phyloP scores from a whole-genome alignment of 768 basidiomycete species.

The Agrocybe praecox region DNA sequence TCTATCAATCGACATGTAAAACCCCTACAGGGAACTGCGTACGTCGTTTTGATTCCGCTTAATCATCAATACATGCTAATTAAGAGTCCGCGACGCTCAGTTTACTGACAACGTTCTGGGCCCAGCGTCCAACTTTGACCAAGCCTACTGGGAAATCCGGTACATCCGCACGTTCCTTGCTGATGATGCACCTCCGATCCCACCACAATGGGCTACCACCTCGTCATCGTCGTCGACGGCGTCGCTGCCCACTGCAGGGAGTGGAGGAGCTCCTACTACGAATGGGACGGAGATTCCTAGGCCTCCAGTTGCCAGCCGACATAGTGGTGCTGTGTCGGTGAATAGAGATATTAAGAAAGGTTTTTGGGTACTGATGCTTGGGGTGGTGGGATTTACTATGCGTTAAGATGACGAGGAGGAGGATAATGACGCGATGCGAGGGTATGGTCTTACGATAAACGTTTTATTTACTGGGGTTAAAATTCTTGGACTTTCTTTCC shows the following conservation, averaged over 20 bases:
- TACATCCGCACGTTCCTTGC: conserved; percentile 61
- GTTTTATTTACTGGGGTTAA: too few species aligned
- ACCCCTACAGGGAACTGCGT: conserved; percentile 40
- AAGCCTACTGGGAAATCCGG: conserved; percentile 62
- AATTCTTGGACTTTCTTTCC: too few species aligned
- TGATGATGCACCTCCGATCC: conserved; percentile 13
- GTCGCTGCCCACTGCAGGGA: background rate
- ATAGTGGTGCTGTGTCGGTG: background rate
- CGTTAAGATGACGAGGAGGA: too few species aligned
- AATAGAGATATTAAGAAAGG: too few species aligned
- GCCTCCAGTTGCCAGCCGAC: background rate
- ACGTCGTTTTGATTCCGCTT: conserved; percentile 16
- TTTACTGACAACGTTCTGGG: conserved; percentile 50
- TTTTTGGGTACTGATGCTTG: too few species aligned
- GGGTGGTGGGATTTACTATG: too few species aligned
- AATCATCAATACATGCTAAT: background rate
- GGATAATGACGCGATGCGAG: too few species aligned
- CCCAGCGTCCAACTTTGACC: conserved; percentile 45
- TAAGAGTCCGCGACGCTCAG: conserved; percentile 6
- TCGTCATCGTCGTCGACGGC: conserved; percentile 1
- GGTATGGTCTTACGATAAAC: too few species aligned
- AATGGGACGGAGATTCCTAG: background rate
- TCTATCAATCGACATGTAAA: conserved; percentile 45
- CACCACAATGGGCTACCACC: background rate
- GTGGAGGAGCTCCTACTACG: background rate